Percentiles rank a stretch among this genome's conserved stretches.
These are phyloP conservation scores for Lepidium africanum DNA, from an alignment of 345 rosid genomes.

Conservation along the genomic window DNA sequence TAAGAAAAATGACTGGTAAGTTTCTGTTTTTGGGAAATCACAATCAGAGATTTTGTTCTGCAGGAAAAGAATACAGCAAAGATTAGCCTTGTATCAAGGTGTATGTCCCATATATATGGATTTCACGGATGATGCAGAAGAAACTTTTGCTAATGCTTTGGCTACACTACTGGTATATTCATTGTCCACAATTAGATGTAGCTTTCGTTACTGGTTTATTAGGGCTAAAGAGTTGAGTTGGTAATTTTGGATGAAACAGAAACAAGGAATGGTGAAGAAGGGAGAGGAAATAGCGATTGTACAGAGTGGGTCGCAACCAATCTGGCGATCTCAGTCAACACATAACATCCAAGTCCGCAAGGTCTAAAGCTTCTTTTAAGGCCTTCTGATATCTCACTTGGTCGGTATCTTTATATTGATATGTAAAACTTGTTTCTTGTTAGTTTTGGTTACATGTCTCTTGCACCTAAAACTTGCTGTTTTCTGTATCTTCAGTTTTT, in stretches of 20 bases:
- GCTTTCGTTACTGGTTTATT: background rate
- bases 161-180: slow-evolving; percentile 54
- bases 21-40: slow-evolving; percentile 1
- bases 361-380: slow-evolving; percentile 45
- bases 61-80: slow-evolving; percentile 82
- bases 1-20: background rate
- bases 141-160: slow-evolving; percentile 71
- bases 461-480: slow-evolving; percentile 10
- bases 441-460: background rate
- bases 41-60: slow-evolving; percentile 20
- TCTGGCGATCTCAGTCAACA: slow-evolving; percentile 93
- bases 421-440: slow-evolving; percentile 1
- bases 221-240: background rate
- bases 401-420: background rate
- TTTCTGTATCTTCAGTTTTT: slow-evolving; percentile 19
- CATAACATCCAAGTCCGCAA: slow-evolving; percentile 94
- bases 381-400: background rate
- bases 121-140: slow-evolving; percentile 93
- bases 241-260: slow-evolving; percentile 37
- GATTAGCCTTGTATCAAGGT: slow-evolving; percentile 92
- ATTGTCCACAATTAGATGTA: background rate
- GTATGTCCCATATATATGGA: slow-evolving; percentile 88
- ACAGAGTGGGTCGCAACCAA: slow-evolving; percentile 89
- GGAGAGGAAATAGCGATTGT: slow-evolving; percentile 94
- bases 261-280: slow-evolving; percentile 89